Evolutionary conservation across 805 yeast species (phyloP).

Genomic region (Metschnikowia dekortorum): DNA sequence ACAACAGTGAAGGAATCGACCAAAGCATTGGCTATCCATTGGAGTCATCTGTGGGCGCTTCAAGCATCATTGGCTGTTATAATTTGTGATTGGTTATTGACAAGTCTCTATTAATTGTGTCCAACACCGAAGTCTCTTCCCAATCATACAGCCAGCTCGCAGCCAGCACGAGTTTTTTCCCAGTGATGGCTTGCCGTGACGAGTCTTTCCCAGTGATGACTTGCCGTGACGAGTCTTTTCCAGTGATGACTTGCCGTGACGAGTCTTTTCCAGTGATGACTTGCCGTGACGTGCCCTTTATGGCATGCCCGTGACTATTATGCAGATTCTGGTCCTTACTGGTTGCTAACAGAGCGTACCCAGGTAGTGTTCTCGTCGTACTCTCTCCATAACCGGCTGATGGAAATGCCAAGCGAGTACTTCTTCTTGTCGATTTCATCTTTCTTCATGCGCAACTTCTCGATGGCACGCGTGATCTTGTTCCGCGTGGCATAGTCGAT

Average conservation of each 20-base stretch:
- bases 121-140: background rate
- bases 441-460: constrained; percentile 33
- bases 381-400: constrained; percentile 41
- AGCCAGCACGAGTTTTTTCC: too few species aligned
- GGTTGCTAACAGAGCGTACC: constrained; percentile 31
- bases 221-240: background rate
- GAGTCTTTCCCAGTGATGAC: too few species aligned
- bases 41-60: too few species aligned
- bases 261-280: background rate
- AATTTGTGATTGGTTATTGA: background rate
- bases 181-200: too few species aligned
- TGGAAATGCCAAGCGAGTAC: constrained; percentile 37
- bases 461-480: constrained; percentile 38
- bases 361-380: constrained; percentile 40
- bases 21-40: too few species aligned
- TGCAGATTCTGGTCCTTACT: constrained; percentile 1
- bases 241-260: background rate
- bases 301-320: too few species aligned
- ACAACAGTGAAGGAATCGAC: too few species aligned
- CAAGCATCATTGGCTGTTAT: too few species aligned
- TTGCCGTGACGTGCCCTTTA: background rate
- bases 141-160: background rate
- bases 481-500: constrained; percentile 38
- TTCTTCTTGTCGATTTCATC: constrained; percentile 41
- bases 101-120: background rate